phyloP scores from a whole-genome alignment of 2,329 filamentous ascomycete species.

The Dactylonectria estremocensis region DNA sequence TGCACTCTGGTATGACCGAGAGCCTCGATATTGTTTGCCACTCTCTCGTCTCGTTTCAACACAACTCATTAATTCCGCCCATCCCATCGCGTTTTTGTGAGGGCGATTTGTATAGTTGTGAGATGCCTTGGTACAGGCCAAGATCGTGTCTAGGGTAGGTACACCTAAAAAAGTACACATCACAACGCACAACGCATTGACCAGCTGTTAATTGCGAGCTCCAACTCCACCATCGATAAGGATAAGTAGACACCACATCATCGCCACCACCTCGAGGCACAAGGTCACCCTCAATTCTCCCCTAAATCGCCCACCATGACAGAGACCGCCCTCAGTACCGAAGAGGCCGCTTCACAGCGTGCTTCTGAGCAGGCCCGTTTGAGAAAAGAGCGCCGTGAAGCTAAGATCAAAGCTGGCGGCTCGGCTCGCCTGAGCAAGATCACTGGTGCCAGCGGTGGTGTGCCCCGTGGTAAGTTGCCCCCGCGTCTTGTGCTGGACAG shows the following conservation, averaged over 20 bases:
- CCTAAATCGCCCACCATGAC: constrained; percentile 53
- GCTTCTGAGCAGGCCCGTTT: constrained; percentile 78
- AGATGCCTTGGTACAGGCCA: not conserved
- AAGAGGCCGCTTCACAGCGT: constrained; percentile 65
- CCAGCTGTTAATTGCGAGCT: constrained; percentile 29
- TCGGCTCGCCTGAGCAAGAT: constrained; percentile 81
- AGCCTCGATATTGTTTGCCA: too few species aligned
- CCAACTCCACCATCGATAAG: not conserved
- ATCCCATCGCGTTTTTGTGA: too few species aligned
- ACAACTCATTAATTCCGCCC: too few species aligned
- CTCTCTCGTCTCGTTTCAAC: too few species aligned
- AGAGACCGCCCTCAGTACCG: constrained; percentile 53
- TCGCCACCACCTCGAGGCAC: constrained; percentile 21
- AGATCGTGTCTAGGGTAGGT: constrained; percentile 18
- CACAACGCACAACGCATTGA: constrained; percentile 4
- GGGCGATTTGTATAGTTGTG: not conserved
- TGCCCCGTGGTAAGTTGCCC: constrained; percentile 51
- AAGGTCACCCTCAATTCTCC: constrained; percentile 2
- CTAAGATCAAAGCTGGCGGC: constrained; percentile 82
- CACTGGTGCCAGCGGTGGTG: constrained; percentile 73
- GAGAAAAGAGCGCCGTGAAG: constrained; percentile 84
- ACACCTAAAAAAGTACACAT: not conserved
- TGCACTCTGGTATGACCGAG: too few species aligned
- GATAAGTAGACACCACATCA: constrained; percentile 19
- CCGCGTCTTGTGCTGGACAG: not conserved